A percentile compares a stretch with the other conserved stretches of the same genome.
Conservation (phyloP, 2,329 filamentous ascomycete species). For the Niveomyces coronatus region DNA sequence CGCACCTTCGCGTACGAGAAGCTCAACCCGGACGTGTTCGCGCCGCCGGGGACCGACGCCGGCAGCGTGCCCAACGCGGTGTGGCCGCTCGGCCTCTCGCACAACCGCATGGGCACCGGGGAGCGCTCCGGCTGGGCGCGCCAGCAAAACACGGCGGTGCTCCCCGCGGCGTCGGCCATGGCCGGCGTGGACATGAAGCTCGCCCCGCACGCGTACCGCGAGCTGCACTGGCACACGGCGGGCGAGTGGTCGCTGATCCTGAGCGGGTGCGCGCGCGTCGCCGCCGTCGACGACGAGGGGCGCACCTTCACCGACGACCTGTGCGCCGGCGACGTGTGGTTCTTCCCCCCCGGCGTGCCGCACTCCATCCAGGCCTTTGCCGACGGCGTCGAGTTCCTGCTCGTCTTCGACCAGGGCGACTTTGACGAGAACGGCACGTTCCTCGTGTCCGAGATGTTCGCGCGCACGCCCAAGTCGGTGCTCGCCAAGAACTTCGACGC, state of each 20-base stretch:
- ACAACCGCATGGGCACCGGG: slow-evolving; percentile 35
- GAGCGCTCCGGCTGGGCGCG: slow-evolving; percentile 40
- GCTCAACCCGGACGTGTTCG: slow-evolving; percentile 43
- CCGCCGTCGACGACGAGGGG: slow-evolving; percentile 42
- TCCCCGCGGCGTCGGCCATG: slow-evolving; percentile 41
- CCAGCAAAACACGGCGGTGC: slow-evolving; percentile 40
- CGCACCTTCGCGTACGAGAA: slow-evolving; percentile 39
- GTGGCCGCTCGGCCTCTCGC: slow-evolving; percentile 45
- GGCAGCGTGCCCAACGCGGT: slow-evolving; percentile 35
- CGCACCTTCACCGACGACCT: slow-evolving; percentile 37
- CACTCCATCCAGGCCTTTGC: slow-evolving; percentile 45
- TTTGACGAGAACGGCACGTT: slow-evolving; percentile 52
- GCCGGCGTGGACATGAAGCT: slow-evolving; percentile 51
- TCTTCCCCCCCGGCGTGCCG: slow-evolving; percentile 39
- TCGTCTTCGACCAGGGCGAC: slow-evolving; percentile 48
- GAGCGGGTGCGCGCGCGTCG: slow-evolving; percentile 41
- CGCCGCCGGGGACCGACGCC: slow-evolving; percentile 42
- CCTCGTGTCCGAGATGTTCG: slow-evolving; percentile 42
- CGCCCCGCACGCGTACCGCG: slow-evolving; percentile 46
- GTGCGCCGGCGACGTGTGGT: slow-evolving; percentile 42
- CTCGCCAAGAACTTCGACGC: slow-evolving; percentile 45
- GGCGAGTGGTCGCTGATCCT: slow-evolving; percentile 43
- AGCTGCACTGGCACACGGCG: slow-evolving; percentile 53
- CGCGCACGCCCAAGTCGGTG: slow-evolving; percentile 40
- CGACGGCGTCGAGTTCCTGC: slow-evolving; percentile 45